Conservation (phyloP, 176 grass and related monocot genomes). For the Cenchrus purpureus region DNA sequence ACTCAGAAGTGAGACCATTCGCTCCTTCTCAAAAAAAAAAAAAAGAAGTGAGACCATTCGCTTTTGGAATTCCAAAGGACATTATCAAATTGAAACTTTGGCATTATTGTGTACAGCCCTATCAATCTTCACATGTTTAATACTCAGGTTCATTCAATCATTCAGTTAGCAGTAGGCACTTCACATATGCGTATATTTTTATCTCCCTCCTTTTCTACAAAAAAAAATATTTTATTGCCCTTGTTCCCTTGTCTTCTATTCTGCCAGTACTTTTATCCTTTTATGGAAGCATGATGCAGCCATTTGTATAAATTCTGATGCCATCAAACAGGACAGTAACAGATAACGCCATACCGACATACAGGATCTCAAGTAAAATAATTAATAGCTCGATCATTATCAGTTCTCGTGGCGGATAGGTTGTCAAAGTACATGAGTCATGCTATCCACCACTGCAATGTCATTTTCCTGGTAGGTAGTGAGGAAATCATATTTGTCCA, state of each 20-base stretch:
- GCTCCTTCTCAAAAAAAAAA: neutral
- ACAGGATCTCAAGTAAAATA: conserved; percentile 35
- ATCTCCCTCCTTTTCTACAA: too few species aligned
- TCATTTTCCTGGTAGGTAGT: conserved; percentile 48
- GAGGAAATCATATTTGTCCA: conserved; percentile 29
- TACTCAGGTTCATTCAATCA: conserved; percentile 20
- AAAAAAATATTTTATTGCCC: neutral
- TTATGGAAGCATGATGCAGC: conserved; percentile 7
- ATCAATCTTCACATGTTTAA: conserved; percentile 14
- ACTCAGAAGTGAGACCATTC: neutral
- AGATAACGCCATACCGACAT: conserved; percentile 28
- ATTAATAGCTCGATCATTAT: conserved; percentile 32
- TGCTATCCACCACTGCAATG: conserved; percentile 34
- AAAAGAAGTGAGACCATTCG: neutral
- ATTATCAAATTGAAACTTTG: neutral
- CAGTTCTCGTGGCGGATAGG: conserved; percentile 41
- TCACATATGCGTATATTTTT: neutral
- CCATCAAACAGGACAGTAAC: conserved; percentile 1
- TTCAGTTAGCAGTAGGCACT: neutral
- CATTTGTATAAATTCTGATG: neutral
- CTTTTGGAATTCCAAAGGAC: conserved; percentile 9
- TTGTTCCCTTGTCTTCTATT: neutral
- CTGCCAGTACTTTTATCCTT: neutral
- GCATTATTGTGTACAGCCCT: neutral
- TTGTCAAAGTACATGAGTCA: conserved; percentile 42